These are phyloP conservation scores for Suillus paluster DNA, from an alignment of 768 basidiomycete genomes.

Conservation along the genomic window DNA sequence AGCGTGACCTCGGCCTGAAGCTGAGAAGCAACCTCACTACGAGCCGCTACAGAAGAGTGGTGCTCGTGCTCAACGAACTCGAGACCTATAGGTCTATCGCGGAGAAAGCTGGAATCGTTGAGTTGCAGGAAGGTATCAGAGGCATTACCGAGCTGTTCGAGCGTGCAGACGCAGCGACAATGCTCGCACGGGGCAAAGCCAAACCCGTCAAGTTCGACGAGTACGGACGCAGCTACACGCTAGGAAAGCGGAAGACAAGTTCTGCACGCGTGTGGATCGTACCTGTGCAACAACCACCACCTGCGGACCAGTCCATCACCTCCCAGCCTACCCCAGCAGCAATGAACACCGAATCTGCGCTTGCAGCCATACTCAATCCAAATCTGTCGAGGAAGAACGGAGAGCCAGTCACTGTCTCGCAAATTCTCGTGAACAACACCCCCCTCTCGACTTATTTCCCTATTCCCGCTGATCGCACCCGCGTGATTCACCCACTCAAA, in stretches of 20 bases:
- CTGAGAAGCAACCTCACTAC: constrained; percentile 67
- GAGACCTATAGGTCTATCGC: constrained; percentile 67
- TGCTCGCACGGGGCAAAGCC: constrained; percentile 41
- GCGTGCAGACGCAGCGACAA: constrained; percentile 44
- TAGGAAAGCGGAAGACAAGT: constrained; percentile 89
- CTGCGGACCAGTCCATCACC: constrained; percentile 12
- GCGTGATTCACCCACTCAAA: constrained; percentile 81
- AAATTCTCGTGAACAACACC: constrained; percentile 84
- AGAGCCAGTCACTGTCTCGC: constrained; percentile 52
- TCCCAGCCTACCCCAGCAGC: constrained; percentile 17
- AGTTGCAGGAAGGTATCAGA: constrained; percentile 54
- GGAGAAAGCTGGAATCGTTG: constrained; percentile 56
- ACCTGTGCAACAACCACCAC: constrained; percentile 42
- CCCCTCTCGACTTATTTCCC: constrained; percentile 83
- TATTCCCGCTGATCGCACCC: constrained; percentile 75
- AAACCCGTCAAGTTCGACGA: constrained; percentile 69
- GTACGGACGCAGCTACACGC: constrained; percentile 82
- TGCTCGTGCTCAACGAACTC: constrained; percentile 66
- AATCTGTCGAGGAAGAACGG: constrained; percentile 18
- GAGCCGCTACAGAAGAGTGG: constrained; percentile 69
- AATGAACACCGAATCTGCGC: constrained; percentile 5
- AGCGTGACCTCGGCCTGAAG: constrained; percentile 57
- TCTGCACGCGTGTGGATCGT: constrained; percentile 95
- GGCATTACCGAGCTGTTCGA: constrained; percentile 67
- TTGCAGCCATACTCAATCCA: constrained; percentile 10